phyloP scores from a whole-genome alignment of 139 green algal species.

The Micromonas commoda region DNA sequence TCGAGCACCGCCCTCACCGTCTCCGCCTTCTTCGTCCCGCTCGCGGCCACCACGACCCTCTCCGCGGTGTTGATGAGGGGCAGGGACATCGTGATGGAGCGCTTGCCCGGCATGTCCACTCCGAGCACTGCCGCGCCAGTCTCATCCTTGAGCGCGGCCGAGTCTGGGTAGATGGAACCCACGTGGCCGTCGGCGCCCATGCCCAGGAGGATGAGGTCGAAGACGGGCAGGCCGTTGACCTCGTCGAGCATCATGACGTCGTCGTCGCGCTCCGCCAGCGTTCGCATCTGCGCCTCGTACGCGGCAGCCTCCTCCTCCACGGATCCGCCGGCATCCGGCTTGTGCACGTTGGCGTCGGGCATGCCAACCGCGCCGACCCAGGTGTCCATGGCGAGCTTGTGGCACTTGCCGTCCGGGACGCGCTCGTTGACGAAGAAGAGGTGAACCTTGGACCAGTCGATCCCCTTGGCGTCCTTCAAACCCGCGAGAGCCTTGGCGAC shows the following conservation, averaged over 20 bases:
- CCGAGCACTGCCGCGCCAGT: not conserved
- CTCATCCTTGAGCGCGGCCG: not conserved
- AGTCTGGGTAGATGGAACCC: constrained; percentile 39
- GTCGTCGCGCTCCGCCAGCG: not conserved
- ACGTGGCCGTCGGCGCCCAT: constrained; percentile 47
- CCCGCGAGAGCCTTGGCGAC: constrained; percentile 27
- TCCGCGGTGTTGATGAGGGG: constrained; percentile 36
- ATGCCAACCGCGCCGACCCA: not conserved
- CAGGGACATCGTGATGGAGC: constrained; percentile 40
- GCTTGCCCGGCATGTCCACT: constrained; percentile 21
- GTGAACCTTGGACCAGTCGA: constrained; percentile 33
- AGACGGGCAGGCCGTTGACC: constrained; percentile 21
- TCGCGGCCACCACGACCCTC: constrained; percentile 39
- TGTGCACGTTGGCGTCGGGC: constrained; percentile 1
- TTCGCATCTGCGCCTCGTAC: constrained; percentile 14
- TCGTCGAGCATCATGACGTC: constrained; percentile 7
- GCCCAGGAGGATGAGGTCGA: constrained; percentile 46
- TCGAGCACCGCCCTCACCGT: constrained; percentile 37
- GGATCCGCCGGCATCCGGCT: not conserved
- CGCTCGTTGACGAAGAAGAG: constrained; percentile 38
- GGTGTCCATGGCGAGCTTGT: constrained; percentile 22
- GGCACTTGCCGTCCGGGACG: constrained; percentile 17
- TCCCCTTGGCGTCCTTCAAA: not conserved
- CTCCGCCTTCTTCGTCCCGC: constrained; percentile 40
- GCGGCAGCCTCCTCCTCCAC: not conserved